These are phyloP conservation scores for Rhododendron williamsianum DNA, from an alignment of 148 eudicot species.

Conservation along the genomic window DNA sequence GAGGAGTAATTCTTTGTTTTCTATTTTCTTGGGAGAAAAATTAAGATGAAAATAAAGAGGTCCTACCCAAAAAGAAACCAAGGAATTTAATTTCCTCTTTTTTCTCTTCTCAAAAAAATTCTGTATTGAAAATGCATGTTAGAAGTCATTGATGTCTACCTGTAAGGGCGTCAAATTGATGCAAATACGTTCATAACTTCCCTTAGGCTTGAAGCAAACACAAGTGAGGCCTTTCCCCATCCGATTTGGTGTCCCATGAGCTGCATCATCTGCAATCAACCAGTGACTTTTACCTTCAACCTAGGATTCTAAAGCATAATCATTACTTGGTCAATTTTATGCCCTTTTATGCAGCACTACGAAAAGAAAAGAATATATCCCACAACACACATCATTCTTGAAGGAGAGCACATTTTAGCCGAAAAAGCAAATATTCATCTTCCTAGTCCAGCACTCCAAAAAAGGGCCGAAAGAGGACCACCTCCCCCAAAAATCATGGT, in stretches of 20 bases:
- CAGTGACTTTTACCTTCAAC: background rate
- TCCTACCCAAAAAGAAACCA: background rate
- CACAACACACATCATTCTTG: slow-evolving; percentile 3
- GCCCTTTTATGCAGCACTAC: background rate
- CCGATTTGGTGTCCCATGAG: slow-evolving; percentile 51
- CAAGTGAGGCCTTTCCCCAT: slow-evolving; percentile 68
- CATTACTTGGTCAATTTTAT: background rate
- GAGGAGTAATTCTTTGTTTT: background rate
- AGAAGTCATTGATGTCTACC: slow-evolving; percentile 29
- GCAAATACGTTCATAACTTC: slow-evolving; percentile 44
- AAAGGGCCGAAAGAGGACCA: background rate
- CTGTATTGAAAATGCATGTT: background rate
- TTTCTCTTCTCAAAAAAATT: background rate
- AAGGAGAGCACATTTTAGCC: background rate
- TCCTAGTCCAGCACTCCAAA: background rate
- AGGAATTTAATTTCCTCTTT: background rate
- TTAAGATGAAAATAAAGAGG: background rate
- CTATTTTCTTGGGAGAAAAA: background rate
- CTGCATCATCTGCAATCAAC: slow-evolving; percentile 53
- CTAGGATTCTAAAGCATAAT: slow-evolving; percentile 8
- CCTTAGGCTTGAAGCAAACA: slow-evolving; percentile 71
- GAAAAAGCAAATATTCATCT: background rate
- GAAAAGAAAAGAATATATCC: background rate
- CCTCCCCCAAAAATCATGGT: background rate
- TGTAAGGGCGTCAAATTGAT: slow-evolving; percentile 56